A percentile compares a stretch with the other conserved stretches of the same genome.
Conservation (phyloP, 73 alveolate species). For the Halteria grandinella region DNA sequence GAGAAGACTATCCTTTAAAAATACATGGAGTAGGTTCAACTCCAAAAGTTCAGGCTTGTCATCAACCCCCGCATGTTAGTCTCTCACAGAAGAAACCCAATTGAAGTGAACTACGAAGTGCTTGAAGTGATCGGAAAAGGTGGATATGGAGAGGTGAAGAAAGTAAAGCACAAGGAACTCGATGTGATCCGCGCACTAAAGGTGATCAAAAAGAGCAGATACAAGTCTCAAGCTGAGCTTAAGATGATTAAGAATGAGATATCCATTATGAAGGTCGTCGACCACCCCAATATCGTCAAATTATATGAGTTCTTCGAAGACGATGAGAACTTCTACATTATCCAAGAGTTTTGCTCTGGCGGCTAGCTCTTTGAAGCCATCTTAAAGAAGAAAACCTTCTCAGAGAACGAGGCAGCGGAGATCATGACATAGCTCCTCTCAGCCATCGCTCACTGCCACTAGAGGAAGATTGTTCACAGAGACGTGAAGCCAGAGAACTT, state of each 20-base stretch:
- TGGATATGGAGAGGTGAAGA: constrained; percentile 77
- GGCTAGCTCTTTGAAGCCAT: constrained; percentile 74
- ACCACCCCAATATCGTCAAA: constrained; percentile 88
- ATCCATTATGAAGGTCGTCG: constrained; percentile 76
- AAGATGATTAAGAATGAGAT: constrained; percentile 83
- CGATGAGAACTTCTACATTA: constrained; percentile 74
- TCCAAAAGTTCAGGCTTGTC: neutral
- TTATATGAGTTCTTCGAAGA: constrained; percentile 88
- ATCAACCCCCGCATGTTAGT: constrained; percentile 52
- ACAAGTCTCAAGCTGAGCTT: constrained; percentile 47
- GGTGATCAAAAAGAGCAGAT: constrained; percentile 61
- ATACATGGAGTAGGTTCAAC: constrained; percentile 16
- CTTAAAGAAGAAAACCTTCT: constrained; percentile 30
- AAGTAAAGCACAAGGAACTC: constrained; percentile 62
- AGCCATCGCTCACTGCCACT: constrained; percentile 72
- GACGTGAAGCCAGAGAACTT: constrained; percentile 80
- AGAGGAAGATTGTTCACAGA: constrained; percentile 64
- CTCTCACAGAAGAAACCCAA: constrained; percentile 39
- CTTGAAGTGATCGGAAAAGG: constrained; percentile 72
- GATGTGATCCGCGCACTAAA: constrained; percentile 77
- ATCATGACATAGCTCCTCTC: constrained; percentile 55
- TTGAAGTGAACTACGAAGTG: constrained; percentile 46
- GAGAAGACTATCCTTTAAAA: neutral
- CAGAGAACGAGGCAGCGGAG: constrained; percentile 66
- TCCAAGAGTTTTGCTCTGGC: constrained; percentile 82